Evolutionary conservation across 176 grass and related monocot species (phyloP).

Genomic region (Rhipidocladum racemiflorum): DNA sequence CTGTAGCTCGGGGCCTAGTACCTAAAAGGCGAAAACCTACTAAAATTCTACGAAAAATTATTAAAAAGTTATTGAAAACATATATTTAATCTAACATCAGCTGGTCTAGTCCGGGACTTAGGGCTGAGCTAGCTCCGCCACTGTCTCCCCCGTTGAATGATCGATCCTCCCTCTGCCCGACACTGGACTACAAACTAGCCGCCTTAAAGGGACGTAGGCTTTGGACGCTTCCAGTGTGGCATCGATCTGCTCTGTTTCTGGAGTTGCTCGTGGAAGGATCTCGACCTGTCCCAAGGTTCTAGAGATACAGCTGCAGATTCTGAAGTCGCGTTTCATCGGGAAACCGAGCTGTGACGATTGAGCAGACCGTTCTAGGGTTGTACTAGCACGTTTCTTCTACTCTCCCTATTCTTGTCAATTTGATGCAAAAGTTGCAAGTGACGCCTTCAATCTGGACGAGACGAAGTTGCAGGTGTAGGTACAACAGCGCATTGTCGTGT

Average conservation of each 20-base stretch:
- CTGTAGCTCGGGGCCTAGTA: too few relatives aligned
- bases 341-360: neutral
- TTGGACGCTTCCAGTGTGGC: constrained; percentile 25
- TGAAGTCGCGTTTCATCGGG: neutral
- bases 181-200: constrained; percentile 12
- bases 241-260: neutral
- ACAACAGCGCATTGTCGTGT: neutral
- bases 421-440: constrained; percentile 2
- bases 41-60: too few relatives aligned
- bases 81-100: too few relatives aligned
- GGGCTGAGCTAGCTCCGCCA: too few relatives aligned
- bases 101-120: too few relatives aligned
- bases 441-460: neutral
- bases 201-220: constrained; percentile 1
- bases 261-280: neutral
- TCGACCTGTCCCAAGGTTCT: neutral
- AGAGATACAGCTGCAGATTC: constrained; percentile 7
- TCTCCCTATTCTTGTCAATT: neutral
- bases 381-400: neutral
- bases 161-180: constrained; percentile 6
- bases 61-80: too few relatives aligned
- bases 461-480: neutral
- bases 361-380: neutral
- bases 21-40: too few relatives aligned
- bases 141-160: neutral